Percentiles rank a stretch among this genome's conserved stretches.
Conservation (phyloP, 192 early-diverging fungal genomes). For the Coemansia sp. region DNA sequence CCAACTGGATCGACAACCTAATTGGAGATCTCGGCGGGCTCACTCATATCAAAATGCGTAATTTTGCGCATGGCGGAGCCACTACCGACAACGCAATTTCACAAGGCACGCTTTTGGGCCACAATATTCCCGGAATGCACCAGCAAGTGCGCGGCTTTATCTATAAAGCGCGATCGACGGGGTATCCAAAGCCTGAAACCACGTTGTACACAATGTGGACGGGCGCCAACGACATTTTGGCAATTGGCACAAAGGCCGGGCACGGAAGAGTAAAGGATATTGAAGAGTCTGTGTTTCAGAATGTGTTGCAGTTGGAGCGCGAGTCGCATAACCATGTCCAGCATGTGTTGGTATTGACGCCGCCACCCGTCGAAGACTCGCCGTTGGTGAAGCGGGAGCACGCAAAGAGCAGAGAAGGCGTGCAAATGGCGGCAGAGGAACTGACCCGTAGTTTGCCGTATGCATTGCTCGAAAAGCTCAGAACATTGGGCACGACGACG, state of each 20-base stretch:
- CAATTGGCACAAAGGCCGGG: conserved; percentile 19
- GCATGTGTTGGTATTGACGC: conserved; percentile 37
- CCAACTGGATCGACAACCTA: conserved; percentile 55
- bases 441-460: conserved; percentile 30
- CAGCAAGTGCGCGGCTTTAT: conserved; percentile 54
- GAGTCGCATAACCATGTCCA: conserved; percentile 48
- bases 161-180: conserved; percentile 38
- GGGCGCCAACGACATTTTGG: conserved; percentile 44
- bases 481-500: conserved; percentile 12
- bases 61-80: conserved; percentile 52
- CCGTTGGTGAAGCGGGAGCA: conserved; percentile 42
- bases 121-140: conserved; percentile 33
- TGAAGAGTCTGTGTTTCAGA: conserved; percentile 39
- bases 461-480: conserved; percentile 25
- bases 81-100: conserved; percentile 37
- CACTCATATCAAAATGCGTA: conserved; percentile 52
- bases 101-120: conserved; percentile 35
- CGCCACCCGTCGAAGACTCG: conserved; percentile 49
- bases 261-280: conserved; percentile 16
- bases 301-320: conserved; percentile 50
- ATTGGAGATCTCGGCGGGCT: conserved; percentile 48
- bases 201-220: conserved; percentile 54
- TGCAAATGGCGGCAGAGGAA: conserved; percentile 13
- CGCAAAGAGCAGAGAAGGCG: conserved; percentile 5
- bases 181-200: conserved; percentile 29